phyloP scores from a whole-genome alignment of 2,329 filamentous ascomycete genomes.

The Colletotrichum acutatum region DNA sequence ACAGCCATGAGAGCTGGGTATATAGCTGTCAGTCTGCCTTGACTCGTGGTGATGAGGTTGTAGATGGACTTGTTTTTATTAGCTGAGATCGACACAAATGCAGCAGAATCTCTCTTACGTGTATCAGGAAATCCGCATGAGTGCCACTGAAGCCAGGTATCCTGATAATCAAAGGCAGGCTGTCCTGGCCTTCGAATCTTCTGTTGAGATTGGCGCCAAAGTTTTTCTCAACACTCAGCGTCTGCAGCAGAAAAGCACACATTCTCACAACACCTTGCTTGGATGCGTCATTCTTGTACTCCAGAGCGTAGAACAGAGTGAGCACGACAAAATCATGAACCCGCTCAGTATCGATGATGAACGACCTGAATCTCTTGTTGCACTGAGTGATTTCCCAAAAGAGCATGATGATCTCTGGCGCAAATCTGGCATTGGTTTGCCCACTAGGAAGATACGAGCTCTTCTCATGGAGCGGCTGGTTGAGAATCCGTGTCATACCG shows the following conservation, averaged over 20 bases:
- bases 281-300: conserved; percentile 85
- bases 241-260: conserved; percentile 97
- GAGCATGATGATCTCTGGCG: conserved; percentile 94
- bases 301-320: conserved; percentile 91
- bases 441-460: conserved; percentile 88
- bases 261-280: conserved; percentile 95
- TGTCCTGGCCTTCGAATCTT: conserved; percentile 88
- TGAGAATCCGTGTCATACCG: conserved; percentile 91
- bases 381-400: conserved; percentile 98
- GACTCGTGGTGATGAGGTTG: conserved; percentile 88
- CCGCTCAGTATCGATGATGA: conserved; percentile 95
- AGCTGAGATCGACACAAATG: conserved; percentile 26
- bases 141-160: conserved; percentile 87
- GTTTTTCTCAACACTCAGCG: conserved; percentile 89
- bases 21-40: conserved; percentile 88
- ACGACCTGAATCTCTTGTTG: conserved; percentile 96
- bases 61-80: conserved; percentile 79
- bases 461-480: conserved; percentile 91
- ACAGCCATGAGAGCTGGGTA: conserved; percentile 93
- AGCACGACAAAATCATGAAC: conserved; percentile 93
- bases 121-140: conserved; percentile 94
- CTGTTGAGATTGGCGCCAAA: conserved; percentile 94
- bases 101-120: conserved; percentile 66
- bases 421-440: conserved; percentile 84
- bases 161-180: conserved; percentile 82